These are phyloP conservation scores for Penicillium frequentans DNA, from an alignment of 2,329 filamentous ascomycete genomes.

Conservation along the genomic window DNA sequence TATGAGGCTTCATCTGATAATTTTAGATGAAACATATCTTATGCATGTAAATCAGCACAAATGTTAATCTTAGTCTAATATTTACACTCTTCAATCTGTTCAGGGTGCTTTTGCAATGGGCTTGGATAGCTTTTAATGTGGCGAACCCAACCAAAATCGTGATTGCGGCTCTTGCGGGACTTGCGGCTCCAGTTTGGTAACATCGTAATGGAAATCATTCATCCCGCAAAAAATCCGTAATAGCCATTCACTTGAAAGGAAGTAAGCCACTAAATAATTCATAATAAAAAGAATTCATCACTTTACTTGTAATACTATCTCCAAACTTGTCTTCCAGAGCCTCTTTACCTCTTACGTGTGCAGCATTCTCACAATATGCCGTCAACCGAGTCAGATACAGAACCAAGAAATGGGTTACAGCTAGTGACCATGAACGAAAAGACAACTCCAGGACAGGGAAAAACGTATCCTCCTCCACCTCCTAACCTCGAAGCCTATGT, in stretches of 20 bases:
- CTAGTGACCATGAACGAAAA: conserved; percentile 5
- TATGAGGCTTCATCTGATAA: conserved; percentile 1
- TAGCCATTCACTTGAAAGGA: background rate
- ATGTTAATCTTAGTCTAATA: no score
- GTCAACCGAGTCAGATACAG: background rate
- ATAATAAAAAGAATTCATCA: background rate
- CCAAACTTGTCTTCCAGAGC: background rate
- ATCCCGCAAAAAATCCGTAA: background rate
- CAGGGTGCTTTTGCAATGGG: no score
- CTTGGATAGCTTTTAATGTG: background rate
- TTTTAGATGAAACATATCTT: background rate
- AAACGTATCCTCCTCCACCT: conserved; percentile 51
- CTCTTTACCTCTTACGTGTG: background rate
- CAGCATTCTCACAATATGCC: background rate
- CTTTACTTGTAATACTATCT: background rate
- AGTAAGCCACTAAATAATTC: background rate
- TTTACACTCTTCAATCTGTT: no score
- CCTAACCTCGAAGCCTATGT: conserved; percentile 54
- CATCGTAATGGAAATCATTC: background rate
- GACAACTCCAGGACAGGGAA: conserved; percentile 34
- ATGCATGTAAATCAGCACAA: background rate
- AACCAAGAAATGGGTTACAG: background rate
- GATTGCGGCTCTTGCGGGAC: background rate
- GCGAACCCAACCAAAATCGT: background rate
- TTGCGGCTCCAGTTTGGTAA: background rate